These are phyloP conservation scores for Moesziomyces globuligerus DNA, from an alignment of 1,284 basidiomycete genomes.

Conservation along the genomic window DNA sequence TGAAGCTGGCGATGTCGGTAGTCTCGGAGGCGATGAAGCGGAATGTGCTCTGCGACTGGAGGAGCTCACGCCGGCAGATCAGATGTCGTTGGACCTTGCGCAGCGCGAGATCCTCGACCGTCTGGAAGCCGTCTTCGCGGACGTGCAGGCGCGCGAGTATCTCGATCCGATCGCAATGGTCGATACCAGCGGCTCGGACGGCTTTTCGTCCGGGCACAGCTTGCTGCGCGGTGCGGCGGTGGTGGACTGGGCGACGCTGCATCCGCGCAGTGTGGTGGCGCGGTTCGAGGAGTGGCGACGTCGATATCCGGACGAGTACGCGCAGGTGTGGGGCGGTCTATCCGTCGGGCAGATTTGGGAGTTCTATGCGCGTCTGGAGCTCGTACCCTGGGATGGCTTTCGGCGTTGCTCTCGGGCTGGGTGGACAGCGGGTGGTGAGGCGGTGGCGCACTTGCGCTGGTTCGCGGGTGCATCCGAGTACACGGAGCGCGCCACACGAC, in stretches of 20 bases:
- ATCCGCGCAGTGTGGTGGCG: slow-evolving; percentile 49
- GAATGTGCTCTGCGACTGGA: slow-evolving; percentile 5
- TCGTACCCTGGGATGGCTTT: slow-evolving; percentile 46
- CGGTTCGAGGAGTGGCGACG: slow-evolving; percentile 56
- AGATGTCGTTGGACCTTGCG: slow-evolving; percentile 33
- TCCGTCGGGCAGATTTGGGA: slow-evolving; percentile 61
- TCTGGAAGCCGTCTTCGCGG: slow-evolving; percentile 26
- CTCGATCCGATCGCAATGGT: slow-evolving; percentile 35
- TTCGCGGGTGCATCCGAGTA: slow-evolving; percentile 21
- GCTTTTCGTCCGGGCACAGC: neutral
- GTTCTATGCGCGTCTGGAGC: slow-evolving; percentile 56
- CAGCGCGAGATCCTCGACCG: slow-evolving; percentile 9
- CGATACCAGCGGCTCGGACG: neutral
- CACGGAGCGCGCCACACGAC: neutral
- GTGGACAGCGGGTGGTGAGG: slow-evolving; percentile 3
- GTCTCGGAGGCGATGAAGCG: neutral
- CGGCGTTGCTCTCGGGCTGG: slow-evolving; percentile 9
- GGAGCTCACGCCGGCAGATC: slow-evolving; percentile 19
- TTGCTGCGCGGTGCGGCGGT: neutral
- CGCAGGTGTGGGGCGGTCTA: slow-evolving; percentile 60
- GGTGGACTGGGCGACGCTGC: slow-evolving; percentile 10
- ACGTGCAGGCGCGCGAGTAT: slow-evolving; percentile 60
- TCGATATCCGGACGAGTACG: slow-evolving; percentile 55
- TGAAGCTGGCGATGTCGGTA: neutral
- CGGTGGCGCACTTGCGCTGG: slow-evolving; percentile 23